Base-by-base conservation (phyloP, 2,329 filamentous ascomycete genomes). In the Corniculantispora saksenae region DNA sequence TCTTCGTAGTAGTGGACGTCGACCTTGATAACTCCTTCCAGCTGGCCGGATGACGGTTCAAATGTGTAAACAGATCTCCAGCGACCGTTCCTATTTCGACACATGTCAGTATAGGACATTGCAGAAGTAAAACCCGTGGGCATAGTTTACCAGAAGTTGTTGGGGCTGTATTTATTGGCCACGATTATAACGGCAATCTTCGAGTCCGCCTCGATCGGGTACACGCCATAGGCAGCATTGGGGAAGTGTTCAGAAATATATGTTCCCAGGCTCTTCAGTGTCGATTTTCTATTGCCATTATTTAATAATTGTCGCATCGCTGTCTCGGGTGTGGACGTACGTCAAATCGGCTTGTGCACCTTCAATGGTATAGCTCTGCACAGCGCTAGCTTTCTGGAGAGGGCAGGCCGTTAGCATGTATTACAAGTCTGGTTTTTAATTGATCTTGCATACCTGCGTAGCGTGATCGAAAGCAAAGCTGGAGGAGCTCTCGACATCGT, bases 1-100 rank as follows among this genome's bases (percentile, higher is more conserved):
- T 99, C 96, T 81, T 99, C 95, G 82, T 99, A 99, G 84, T 99
- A 99, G 83, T 99, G 95, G 60, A 99, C 94, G 71, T 98, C 94
- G 62, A 97, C 92, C 77, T 94, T 93, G 78, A 98, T 89, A 66
- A 84, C 88, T 72, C 95, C 95, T 45, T 89, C 88, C 51, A 98
- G 81, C 56, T 83, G 83, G 69, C 84, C 83, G 1, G 86, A 86
- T n/a, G 88, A 81, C 5, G 93, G 89, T 68, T 89, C 85, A 78
- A 91, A 91, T 72, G 91, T 85, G 82, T 98, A 98, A 61, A 91
- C 84, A 56, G 92, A 94, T 73, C 95, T 91, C 92, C 95, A 99
- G 68, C 95, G 93, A 68, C 95, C 95, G 80, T 97, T 98, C 92
- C 91, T 93, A 69, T 23, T 59, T 50, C 8, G 12, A 19, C 38